These are phyloP conservation scores for Dactylonectria macrodidyma DNA, from an alignment of 2,329 filamentous ascomycete species.

Conservation along the genomic window DNA sequence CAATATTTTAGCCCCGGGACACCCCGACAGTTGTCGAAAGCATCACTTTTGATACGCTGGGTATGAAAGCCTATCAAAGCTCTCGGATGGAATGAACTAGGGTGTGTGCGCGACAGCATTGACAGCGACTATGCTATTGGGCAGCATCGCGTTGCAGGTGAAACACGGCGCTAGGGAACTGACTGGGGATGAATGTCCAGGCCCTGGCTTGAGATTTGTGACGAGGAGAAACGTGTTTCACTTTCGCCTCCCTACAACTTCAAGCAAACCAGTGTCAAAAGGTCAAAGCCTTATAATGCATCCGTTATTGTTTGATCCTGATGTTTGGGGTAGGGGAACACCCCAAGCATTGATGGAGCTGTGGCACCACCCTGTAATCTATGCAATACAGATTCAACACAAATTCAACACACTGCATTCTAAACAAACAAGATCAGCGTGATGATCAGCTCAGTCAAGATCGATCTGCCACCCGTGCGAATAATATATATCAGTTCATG, in stretches of 20 bases:
- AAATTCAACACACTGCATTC: not conserved
- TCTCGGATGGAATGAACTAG: not conserved
- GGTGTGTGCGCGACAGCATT: conserved; percentile 4
- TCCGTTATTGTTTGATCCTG: not conserved
- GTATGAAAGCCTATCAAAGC: not conserved
- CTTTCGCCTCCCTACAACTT: no score
- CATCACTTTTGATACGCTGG: not conserved
- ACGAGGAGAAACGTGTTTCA: not conserved
- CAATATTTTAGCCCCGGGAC: not conserved
- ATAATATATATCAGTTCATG: not conserved
- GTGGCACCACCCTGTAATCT: not conserved
- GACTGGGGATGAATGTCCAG: not conserved
- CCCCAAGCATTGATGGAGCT: not conserved
- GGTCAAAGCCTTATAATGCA: not conserved
- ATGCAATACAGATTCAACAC: not conserved
- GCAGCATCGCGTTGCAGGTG: not conserved
- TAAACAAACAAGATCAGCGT: not conserved
- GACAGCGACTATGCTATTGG: not conserved
- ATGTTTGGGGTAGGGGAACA: no score
- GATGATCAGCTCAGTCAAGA: not conserved
- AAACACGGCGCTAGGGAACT: not conserved
- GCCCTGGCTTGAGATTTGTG: not conserved
- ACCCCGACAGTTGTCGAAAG: not conserved
- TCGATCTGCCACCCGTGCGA: not conserved
- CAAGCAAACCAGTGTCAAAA: not conserved